Base-by-base conservation (phyloP, 352 stramenopile species). In the Phytophthora citrophthora region DNA sequence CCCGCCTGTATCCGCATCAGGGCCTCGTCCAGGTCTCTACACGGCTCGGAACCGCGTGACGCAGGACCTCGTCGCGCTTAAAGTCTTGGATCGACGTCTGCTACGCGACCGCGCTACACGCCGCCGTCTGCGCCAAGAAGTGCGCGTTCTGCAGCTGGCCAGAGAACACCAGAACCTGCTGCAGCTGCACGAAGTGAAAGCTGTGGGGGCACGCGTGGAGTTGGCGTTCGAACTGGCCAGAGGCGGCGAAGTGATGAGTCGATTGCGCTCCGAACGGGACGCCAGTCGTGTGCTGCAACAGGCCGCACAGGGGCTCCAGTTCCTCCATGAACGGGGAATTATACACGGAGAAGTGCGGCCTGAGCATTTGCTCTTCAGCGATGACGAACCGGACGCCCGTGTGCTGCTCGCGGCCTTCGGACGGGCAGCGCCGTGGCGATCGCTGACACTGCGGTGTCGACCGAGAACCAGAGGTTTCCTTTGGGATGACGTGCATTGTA, bases 201-300 rank as follows among this genome's bases (percentile, higher is more conserved):
- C 81, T 12, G 72, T 76, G 1, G 46, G 64, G 3, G 32, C 59
- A 23, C 88, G 77, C 7, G 61, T 93, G 11, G 82, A 92, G 61
- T 78, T 95, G 54, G 83, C 79, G 38, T 95, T 95, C 40, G 84
- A 95, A 55, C 58, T 95, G 46, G 83, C 84, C 5, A 61, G 75
- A 47, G 81, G 87, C 18, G 84, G 87, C 16, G 63, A 90, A 23
- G 84, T 91, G 16, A 63, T 93, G 54, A 54, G 65, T 8, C 75
- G 73, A 23, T 40, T 92, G 31, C 70, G 12, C 52, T 88, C 74
- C 5, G 84, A 93, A 61, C 61, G 53, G 13, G 83, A 93, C 63
- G 61, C 81, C 44, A 90, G 81, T 36, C 76, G 70, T 36, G 75
- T 83, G 18, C 39, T 90, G 34, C 72, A 70, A 8, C 68, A 79